Evolutionary conservation across 495 filamentous ascomycete species (phyloP), one percentile per base, ranked within the genome.

Genomic region (Aspergillus bertholletiae): DNA sequence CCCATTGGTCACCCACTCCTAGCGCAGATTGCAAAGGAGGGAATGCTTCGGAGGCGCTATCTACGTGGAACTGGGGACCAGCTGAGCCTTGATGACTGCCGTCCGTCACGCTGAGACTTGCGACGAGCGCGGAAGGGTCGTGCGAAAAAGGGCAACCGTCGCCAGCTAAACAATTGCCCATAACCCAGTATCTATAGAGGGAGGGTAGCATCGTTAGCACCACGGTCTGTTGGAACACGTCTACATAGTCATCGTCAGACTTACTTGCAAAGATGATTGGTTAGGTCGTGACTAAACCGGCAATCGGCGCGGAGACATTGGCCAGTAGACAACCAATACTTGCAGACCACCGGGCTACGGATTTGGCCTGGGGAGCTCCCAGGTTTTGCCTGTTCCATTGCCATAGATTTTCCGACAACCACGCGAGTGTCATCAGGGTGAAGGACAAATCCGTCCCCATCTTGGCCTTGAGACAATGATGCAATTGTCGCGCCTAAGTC

Each of bases 211-310:
- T n/a, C 3, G 52, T 49, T 50, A 49, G 51, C 28, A 56, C 24
- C 12, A 12, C 12, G 17, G 12, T 32, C 40, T 63, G 51, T 27
- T 15, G 6, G 28, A 30, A 22, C 27, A 26, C 15, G 20, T 26
- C 2, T 7, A 17, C 28, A 7, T 1, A 35, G n/a, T 8, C 12
- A 7, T 15, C 13, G 15, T 32, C 28, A 44, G 26, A 88, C 89
- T 79, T 79, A 97, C 88, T 97, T 99, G 92, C 95, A 99, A 53
- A 99, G 84, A 57, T 96, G 94, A 59, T 86, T 93, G 58, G 89
- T 96, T 28, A 95, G 75, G 64, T 99, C 95, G 72, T 99, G 95
- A 57, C 92, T 96, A 71, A 97, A 99, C 46, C 92, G 85, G 61
- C 95, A 99, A 64, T 99, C 95, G 46, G 93, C 93, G 27, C 95